A percentile compares a stretch with the other conserved stretches of the same genome.
Evolutionary conservation across 2,329 filamentous ascomycete genomes (phyloP).

Genomic region (Colletotrichum sp.): DNA sequence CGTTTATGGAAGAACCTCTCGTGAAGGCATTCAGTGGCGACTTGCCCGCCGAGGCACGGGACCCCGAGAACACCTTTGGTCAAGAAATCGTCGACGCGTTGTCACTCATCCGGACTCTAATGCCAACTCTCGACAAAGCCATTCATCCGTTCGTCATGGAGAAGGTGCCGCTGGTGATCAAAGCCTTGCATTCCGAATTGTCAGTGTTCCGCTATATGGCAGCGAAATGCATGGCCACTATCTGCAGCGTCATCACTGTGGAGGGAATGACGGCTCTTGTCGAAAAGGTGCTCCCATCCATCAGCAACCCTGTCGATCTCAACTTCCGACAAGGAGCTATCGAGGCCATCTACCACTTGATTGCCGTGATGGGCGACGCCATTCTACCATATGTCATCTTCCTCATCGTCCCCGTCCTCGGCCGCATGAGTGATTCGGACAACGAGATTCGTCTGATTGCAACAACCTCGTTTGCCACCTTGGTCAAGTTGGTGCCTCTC

Average conservation of each 20-base stretch:
- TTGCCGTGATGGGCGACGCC: slow-evolving; percentile 95
- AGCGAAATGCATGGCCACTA: slow-evolving; percentile 94
- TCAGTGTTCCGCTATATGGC: slow-evolving; percentile 96
- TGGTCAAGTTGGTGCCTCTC: slow-evolving; percentile 95
- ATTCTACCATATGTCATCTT: slow-evolving; percentile 99
- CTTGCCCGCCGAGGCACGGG: slow-evolving; percentile 74
- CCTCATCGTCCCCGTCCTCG: slow-evolving; percentile 94
- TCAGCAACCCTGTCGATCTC: slow-evolving; percentile 88
- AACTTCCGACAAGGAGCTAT: slow-evolving; percentile 91
- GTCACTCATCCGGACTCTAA: slow-evolving; percentile 88
- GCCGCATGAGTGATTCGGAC: slow-evolving; percentile 98
- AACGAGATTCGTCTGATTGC: slow-evolving; percentile 93
- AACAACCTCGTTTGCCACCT: slow-evolving; percentile 94
- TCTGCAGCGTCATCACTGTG: slow-evolving; percentile 95
- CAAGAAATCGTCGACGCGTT: slow-evolving; percentile 94
- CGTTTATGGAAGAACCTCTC: slow-evolving; percentile 83
- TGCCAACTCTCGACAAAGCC: slow-evolving; percentile 82
- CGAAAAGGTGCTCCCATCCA: slow-evolving; percentile 88
- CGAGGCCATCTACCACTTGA: slow-evolving; percentile 94
- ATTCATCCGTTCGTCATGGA: slow-evolving; percentile 82
- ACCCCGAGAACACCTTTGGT: slow-evolving; percentile 77
- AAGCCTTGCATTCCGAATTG: slow-evolving; percentile 83
- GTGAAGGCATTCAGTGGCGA: slow-evolving; percentile 73
- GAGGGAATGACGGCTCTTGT: slow-evolving; percentile 96
- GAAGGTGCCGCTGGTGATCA: slow-evolving; percentile 84